Evolutionary conservation across 1,284 basidiomycete species (phyloP).

Genomic region (Phellopilus nigrolimitatus): DNA sequence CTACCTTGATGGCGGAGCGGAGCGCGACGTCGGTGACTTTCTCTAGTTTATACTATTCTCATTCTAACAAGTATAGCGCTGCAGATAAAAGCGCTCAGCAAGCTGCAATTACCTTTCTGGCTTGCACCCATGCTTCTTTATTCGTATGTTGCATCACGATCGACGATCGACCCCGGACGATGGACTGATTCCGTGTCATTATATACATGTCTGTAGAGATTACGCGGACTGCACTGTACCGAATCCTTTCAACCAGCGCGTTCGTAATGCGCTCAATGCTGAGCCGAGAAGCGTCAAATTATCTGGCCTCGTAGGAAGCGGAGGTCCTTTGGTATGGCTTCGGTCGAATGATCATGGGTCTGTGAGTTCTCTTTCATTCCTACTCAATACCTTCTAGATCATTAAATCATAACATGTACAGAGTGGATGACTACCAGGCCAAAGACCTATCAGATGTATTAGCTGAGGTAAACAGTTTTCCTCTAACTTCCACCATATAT

Average conservation of each 20-base stretch:
- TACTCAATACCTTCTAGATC: slow-evolving; percentile 4
- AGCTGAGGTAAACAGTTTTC: slow-evolving; percentile 45
- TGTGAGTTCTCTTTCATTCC: slow-evolving; percentile 44
- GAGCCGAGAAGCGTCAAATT: slow-evolving; percentile 78
- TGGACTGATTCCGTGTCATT: slow-evolving; percentile 1
- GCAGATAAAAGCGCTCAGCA: slow-evolving; percentile 69
- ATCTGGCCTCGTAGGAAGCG: slow-evolving; percentile 77
- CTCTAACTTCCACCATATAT: slow-evolving; percentile 7
- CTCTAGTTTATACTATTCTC: not conserved
- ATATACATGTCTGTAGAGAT: too few species aligned
- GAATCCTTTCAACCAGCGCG: slow-evolving; percentile 65
- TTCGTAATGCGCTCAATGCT: slow-evolving; percentile 81
- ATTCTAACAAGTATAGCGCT: slow-evolving; percentile 13
- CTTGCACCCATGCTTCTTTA: slow-evolving; percentile 77
- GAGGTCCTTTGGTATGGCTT: slow-evolving; percentile 88
- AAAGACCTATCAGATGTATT: slow-evolving; percentile 66
- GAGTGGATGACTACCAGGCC: slow-evolving; percentile 66
- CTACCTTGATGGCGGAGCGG: slow-evolving; percentile 78
- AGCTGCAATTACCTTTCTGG: slow-evolving; percentile 82
- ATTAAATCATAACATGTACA: slow-evolving; percentile 27
- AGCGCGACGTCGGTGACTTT: slow-evolving; percentile 55
- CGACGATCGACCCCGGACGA: slow-evolving; percentile 3
- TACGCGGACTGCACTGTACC: slow-evolving; percentile 86
- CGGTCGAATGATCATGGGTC: slow-evolving; percentile 74
- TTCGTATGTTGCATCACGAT: slow-evolving; percentile 50